Evolutionary conservation across 2,329 filamentous ascomycete species (phyloP).

Genomic region (Ophiostoma himal-ulmi): DNA sequence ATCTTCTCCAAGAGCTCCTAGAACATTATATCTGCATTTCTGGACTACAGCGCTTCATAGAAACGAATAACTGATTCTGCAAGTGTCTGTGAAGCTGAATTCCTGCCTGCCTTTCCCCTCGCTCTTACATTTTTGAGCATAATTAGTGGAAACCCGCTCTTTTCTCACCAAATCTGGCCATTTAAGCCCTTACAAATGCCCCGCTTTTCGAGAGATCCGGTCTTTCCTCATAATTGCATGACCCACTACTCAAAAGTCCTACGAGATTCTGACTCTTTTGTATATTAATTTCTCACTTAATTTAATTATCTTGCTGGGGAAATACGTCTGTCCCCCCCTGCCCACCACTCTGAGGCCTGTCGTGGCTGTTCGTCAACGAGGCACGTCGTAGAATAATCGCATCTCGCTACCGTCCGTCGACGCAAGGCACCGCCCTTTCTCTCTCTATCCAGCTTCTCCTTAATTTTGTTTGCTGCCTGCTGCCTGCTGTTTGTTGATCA

Average conservation of each 20-base stretch:
- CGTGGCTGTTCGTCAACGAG: slow-evolving; percentile 12
- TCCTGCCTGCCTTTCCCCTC: background rate
- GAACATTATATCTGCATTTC: background rate
- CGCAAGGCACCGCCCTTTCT: slow-evolving; percentile 10
- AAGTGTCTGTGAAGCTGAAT: background rate
- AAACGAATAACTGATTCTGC: background rate
- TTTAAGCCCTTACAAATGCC: background rate
- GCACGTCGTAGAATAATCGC: slow-evolving; percentile 19
- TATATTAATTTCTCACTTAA: background rate
- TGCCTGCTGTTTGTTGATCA: background rate
- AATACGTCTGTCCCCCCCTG: background rate
- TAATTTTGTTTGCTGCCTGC: slow-evolving; percentile 3
- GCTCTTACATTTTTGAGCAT: background rate
- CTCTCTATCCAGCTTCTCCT: slow-evolving; percentile 2
- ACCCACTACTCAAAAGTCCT: slow-evolving; percentile 13
- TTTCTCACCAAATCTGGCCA: background rate
- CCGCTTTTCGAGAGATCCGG: slow-evolving; percentile 8
- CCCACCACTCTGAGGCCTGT: background rate
- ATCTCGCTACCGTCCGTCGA: background rate
- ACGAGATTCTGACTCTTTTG: slow-evolving; percentile 13
- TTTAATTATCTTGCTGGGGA: background rate
- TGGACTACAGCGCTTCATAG: background rate
- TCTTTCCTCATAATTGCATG: slow-evolving; percentile 3
- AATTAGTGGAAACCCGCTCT: background rate
- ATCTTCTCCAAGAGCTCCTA: background rate